A percentile compares a stretch with the other conserved stretches of the same genome.
Conservation (phyloP, 768 basidiomycete species). For the Dentipellis sp. region DNA sequence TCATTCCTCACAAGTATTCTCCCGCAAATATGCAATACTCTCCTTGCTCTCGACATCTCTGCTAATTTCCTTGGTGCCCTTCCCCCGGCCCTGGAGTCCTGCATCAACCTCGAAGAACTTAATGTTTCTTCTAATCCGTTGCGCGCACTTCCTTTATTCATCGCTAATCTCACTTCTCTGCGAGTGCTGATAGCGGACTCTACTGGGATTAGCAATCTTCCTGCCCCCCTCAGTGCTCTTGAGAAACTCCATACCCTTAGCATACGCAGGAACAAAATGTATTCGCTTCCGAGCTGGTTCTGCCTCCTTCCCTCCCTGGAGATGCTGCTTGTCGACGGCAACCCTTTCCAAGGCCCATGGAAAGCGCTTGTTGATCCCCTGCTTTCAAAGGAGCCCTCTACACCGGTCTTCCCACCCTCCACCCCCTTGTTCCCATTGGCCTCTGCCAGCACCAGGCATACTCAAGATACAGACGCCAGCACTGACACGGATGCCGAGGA, state of each 20-base stretch:
- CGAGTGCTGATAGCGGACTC: constrained; percentile 90
- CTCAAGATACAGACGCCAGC: constrained; percentile 34
- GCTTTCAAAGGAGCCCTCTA: constrained; percentile 50
- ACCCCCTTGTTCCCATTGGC: constrained; percentile 49
- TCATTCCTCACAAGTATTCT: constrained; percentile 61
- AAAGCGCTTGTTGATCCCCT: constrained; percentile 82
- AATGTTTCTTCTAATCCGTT: constrained; percentile 90
- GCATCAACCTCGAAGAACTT: constrained; percentile 81
- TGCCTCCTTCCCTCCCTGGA: constrained; percentile 80
- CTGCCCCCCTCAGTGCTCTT: constrained; percentile 63
- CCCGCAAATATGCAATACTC: constrained; percentile 63
- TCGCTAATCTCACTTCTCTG: constrained; percentile 66
- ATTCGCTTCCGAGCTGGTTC: constrained; percentile 90
- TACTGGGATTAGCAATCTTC: constrained; percentile 72
- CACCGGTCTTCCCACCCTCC: constrained; percentile 56
- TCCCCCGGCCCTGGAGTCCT: constrained; percentile 75
- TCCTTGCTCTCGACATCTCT: constrained; percentile 91
- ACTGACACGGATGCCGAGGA: constrained; percentile 49
- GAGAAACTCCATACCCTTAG: constrained; percentile 84
- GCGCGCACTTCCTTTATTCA: constrained; percentile 83
- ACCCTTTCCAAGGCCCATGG: constrained; percentile 95
- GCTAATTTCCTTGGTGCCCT: constrained; percentile 78
- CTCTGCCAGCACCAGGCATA: constrained; percentile 30
- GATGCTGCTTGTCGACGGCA: constrained; percentile 86
- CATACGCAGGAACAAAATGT: constrained; percentile 79